These are phyloP conservation scores for Fusarium xylarioides DNA, from an alignment of 2,329 filamentous ascomycete genomes.

Conservation along the genomic window DNA sequence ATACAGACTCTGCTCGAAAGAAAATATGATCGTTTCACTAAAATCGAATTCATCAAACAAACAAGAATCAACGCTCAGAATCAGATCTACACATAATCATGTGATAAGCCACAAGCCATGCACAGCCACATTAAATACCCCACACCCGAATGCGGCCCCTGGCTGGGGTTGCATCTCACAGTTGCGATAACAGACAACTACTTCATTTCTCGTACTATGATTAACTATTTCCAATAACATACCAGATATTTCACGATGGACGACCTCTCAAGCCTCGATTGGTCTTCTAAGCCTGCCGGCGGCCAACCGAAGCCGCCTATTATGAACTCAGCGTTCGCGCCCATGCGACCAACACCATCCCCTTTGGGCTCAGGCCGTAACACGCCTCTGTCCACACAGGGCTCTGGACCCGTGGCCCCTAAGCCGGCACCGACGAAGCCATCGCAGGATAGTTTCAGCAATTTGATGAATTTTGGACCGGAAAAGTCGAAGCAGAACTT, in stretches of 20 bases:
- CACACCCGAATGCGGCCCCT: conserved; percentile 41
- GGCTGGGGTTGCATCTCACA: conserved; percentile 27
- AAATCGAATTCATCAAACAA: neutral
- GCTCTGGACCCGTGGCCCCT: conserved; percentile 53
- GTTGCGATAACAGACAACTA: conserved; percentile 35
- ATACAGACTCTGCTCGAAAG: neutral
- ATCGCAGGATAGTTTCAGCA: conserved; percentile 79
- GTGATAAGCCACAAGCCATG: conserved; percentile 24
- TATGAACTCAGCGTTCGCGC: conserved; percentile 57
- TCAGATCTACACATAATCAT: conserved; percentile 9
- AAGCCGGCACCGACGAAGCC: conserved; percentile 61
- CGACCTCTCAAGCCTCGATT: conserved; percentile 69
- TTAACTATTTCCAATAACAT: conserved; percentile 36
- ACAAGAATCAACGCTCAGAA: neutral
- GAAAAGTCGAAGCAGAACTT: conserved; percentile 74
- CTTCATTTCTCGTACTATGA: conserved; percentile 38
- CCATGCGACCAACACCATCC: conserved; percentile 65
- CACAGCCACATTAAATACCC: conserved; percentile 36
- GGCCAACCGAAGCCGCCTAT: conserved; percentile 50
- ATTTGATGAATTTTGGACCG: conserved; percentile 69
- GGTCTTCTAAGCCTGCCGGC: conserved; percentile 58
- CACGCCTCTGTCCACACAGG: conserved; percentile 64
- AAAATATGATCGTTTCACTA: neutral
- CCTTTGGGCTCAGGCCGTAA: conserved; percentile 64
- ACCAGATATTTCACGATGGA: conserved; percentile 59